A percentile compares a stretch with the other conserved stretches of the same genome.
These are phyloP conservation scores for Claviceps citrina DNA, from an alignment of 2,329 filamentous ascomycete genomes.

Conservation along the genomic window DNA sequence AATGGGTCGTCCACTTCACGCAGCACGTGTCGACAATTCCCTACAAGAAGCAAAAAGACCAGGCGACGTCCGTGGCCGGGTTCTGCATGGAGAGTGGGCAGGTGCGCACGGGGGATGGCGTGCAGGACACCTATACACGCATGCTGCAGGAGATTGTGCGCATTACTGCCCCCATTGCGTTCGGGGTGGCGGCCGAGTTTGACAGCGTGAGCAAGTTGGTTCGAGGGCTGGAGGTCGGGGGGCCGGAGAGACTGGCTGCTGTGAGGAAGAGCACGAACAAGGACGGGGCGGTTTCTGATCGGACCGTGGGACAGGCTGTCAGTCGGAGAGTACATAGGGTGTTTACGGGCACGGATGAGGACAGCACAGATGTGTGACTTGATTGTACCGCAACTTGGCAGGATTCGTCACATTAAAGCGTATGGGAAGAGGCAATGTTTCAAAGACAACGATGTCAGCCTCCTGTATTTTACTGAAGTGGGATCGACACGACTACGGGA, in stretches of 20 bases:
- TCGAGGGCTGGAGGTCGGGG: conserved; percentile 39
- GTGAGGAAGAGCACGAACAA: conserved; percentile 42
- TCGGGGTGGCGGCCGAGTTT: conserved; percentile 50
- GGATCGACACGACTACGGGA: too few species aligned
- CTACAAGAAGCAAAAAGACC: conserved; percentile 43
- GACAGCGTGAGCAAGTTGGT: conserved; percentile 42
- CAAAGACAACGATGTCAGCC: too few species aligned
- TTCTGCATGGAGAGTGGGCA: conserved; percentile 74
- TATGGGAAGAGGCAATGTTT: too few species aligned
- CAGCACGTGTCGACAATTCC: conserved; percentile 65
- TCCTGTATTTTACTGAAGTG: too few species aligned
- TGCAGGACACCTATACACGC: conserved; percentile 51
- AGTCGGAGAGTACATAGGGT: conserved; percentile 45
- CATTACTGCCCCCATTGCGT: conserved; percentile 56
- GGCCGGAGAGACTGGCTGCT: conserved; percentile 46
- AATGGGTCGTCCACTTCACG: conserved; percentile 60
- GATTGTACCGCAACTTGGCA: too few species aligned
- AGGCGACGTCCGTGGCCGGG: conserved; percentile 34
- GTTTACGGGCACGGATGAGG: conserved; percentile 41
- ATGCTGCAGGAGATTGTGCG: conserved; percentile 65
- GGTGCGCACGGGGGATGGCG: conserved; percentile 52
- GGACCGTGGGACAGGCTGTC: conserved; percentile 39
- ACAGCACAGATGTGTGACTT: conserved; percentile 36
- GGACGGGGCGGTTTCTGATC: conserved; percentile 40
- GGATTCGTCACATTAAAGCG: too few species aligned